Conservation (phyloP, 257 asterid species). For the Cruciata laevipes region DNA sequence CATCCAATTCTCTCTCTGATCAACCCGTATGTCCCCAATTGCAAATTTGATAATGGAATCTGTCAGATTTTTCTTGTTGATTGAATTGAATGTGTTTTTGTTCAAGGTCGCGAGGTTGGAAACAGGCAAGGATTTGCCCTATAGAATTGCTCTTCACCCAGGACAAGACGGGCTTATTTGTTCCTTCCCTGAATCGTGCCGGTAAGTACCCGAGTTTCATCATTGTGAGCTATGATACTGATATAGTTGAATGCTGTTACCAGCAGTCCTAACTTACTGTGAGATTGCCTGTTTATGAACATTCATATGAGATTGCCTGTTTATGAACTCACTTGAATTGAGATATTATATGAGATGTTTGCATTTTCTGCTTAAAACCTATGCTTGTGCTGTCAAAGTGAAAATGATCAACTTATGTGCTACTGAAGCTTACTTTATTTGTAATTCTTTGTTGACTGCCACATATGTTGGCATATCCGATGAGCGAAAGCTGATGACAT, state of each 20-base stretch:
- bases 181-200: slow-evolving; percentile 72
- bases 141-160: slow-evolving; percentile 87
- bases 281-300: no score
- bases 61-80: neutral
- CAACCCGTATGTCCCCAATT: slow-evolving; percentile 50
- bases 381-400: no score
- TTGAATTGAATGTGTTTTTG: neutral
- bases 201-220: slow-evolving; percentile 25
- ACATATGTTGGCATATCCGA: no score
- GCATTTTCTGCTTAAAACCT: no score
- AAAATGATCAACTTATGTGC: neutral
- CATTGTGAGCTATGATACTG: neutral
- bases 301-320: no score
- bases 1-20: slow-evolving; percentile 51
- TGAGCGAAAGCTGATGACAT: neutral
- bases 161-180: slow-evolving; percentile 75
- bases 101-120: slow-evolving; percentile 56
- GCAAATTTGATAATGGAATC: neutral
- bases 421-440: neutral
- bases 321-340: no score
- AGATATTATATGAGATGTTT: no score
- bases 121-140: slow-evolving; percentile 82
- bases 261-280: no score
- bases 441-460: neutral
- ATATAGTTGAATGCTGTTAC: no score